phyloP scores from a whole-genome alignment of 2,329 filamentous ascomycete genomes.

The Colletotrichum cordylinicola region DNA sequence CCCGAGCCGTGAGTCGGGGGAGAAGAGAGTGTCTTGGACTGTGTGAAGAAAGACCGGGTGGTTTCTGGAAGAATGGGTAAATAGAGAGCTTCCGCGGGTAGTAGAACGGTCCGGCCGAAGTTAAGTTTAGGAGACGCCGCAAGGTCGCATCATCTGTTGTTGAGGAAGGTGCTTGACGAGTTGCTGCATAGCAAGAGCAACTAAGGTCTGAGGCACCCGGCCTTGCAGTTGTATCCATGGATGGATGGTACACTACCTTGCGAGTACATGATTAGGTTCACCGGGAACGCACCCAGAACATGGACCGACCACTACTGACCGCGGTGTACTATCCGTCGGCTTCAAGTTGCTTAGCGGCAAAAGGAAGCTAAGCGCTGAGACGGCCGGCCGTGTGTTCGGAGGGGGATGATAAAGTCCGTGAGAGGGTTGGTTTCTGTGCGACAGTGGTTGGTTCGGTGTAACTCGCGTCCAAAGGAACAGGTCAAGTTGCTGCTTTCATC shows the following conservation, averaged over 20 bases:
- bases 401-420: conserved; percentile 4
- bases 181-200: conserved; percentile 3
- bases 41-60: neutral
- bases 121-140: conserved; percentile 5
- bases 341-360: neutral
- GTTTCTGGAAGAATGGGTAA: neutral
- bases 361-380: conserved; percentile 7
- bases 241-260: neutral
- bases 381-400: neutral
- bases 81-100: neutral
- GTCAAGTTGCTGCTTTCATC: neutral
- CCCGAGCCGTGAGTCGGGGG: neutral
- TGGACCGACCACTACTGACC: neutral
- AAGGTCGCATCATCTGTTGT: conserved; percentile 8
- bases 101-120: conserved; percentile 4
- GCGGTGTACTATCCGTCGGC: neutral
- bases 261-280: neutral
- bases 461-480: neutral
- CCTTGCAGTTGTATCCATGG: neutral
- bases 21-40: conserved; percentile 1
- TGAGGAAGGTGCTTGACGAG: neutral
- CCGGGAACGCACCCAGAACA: conserved; percentile 1
- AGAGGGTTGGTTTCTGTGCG: neutral
- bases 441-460: conserved; percentile 2
- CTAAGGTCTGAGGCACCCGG: neutral